Conservation (phyloP, 2,329 filamentous ascomycete genomes). For the Fusarium avenaceum region DNA sequence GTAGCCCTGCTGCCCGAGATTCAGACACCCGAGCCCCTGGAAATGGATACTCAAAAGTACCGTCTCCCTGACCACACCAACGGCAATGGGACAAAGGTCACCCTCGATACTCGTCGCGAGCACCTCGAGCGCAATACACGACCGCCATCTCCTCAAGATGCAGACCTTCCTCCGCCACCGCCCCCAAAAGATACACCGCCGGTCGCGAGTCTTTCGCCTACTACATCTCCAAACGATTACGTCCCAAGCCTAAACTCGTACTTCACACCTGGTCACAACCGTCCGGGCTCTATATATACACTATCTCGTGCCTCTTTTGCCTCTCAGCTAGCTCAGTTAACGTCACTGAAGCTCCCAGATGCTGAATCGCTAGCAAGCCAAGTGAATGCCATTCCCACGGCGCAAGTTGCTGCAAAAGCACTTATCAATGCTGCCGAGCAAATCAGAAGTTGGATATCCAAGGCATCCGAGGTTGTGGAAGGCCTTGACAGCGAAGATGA, state of each 20-base stretch:
- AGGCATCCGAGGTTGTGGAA: slow-evolving; percentile 88
- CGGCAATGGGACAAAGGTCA: slow-evolving; percentile 75
- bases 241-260: slow-evolving; percentile 69
- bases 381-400: slow-evolving; percentile 87
- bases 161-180: slow-evolving; percentile 56
- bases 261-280: slow-evolving; percentile 75
- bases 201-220: slow-evolving; percentile 43
- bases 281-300: slow-evolving; percentile 91
- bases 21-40: slow-evolving; percentile 63
- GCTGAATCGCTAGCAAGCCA: slow-evolving; percentile 85
- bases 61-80: slow-evolving; percentile 78
- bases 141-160: slow-evolving; percentile 55
- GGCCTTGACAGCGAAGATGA: slow-evolving; percentile 96
- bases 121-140: slow-evolving; percentile 67
- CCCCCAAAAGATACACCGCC: slow-evolving; percentile 60
- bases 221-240: slow-evolving; percentile 58
- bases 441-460: slow-evolving; percentile 93
- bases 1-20: slow-evolving; percentile 65
- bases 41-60: slow-evolving; percentile 82
- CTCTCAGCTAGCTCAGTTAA: slow-evolving; percentile 92
- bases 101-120: slow-evolving; percentile 68
- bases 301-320: slow-evolving; percentile 92
- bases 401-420: slow-evolving; percentile 84
- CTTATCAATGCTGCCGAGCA: slow-evolving; percentile 90
- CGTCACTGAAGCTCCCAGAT: slow-evolving; percentile 88